Evolutionary conservation across 768 basidiomycete genomes (phyloP).

Genomic region (Boletus patriciae): DNA sequence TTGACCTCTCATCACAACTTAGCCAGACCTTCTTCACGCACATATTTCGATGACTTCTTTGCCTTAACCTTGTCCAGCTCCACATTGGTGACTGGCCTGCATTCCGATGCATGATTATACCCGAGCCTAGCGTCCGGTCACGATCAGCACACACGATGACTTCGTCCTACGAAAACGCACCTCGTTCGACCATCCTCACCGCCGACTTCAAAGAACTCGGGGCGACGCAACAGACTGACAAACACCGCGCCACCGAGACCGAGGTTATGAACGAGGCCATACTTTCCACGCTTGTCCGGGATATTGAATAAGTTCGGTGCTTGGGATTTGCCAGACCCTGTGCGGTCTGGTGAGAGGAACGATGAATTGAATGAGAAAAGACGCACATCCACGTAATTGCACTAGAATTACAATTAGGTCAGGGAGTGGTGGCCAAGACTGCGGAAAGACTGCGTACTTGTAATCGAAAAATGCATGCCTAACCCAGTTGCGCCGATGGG

Average conservation of each 20-base stretch:
- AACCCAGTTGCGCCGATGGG: slow-evolving; percentile 78
- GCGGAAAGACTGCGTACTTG: slow-evolving; percentile 42
- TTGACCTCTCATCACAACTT: slow-evolving; percentile 32
- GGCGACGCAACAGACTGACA: slow-evolving; percentile 68
- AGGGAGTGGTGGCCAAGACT: neutral
- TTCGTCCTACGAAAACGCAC: slow-evolving; percentile 29
- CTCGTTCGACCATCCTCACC: slow-evolving; percentile 68
- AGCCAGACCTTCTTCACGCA: slow-evolving; percentile 32
- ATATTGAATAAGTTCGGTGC: slow-evolving; percentile 62
- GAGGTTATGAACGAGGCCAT: slow-evolving; percentile 76
- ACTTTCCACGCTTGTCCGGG: slow-evolving; percentile 67
- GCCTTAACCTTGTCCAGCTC: slow-evolving; percentile 78
- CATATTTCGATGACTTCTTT: slow-evolving; percentile 49
- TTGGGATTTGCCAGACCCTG: slow-evolving; percentile 81
- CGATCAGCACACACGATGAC: neutral
- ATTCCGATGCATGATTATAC: slow-evolving; percentile 75
- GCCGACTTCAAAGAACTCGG: slow-evolving; percentile 68
- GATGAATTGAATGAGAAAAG: too few species aligned
- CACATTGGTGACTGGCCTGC: slow-evolving; percentile 52
- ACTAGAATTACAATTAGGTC: slow-evolving; percentile 39
- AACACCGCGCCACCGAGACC: slow-evolving; percentile 81
- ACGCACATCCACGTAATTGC: slow-evolving; percentile 67
- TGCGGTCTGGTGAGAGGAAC: neutral
- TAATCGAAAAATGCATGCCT: slow-evolving; percentile 81
- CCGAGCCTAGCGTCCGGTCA: slow-evolving; percentile 50